Evolutionary conservation across 2,329 filamentous ascomycete genomes (phyloP).

Genomic region (Talaromyces sp.): DNA sequence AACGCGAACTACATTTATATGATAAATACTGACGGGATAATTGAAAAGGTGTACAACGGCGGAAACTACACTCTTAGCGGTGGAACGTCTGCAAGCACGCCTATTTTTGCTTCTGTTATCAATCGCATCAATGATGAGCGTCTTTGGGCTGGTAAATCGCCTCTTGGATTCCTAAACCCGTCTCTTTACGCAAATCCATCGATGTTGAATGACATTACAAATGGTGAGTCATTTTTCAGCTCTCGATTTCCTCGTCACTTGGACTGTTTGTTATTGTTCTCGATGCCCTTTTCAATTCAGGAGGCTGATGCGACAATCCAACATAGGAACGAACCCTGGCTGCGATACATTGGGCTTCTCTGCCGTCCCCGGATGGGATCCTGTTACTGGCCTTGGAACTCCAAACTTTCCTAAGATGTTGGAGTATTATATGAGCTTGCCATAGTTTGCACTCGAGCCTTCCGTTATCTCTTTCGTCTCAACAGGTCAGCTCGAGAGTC

Average conservation of each 20-base stretch:
- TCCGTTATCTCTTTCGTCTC: background rate
- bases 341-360: conserved; percentile 15
- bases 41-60: conserved; percentile 1
- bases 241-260: background rate
- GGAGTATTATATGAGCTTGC: conserved; percentile 16
- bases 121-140: conserved; percentile 20
- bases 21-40: background rate
- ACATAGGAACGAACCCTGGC: conserved; percentile 17
- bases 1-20: background rate
- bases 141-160: conserved; percentile 18
- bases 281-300: background rate
- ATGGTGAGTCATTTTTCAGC: background rate
- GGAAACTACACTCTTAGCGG: conserved; percentile 17
- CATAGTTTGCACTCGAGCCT: background rate
- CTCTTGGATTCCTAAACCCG: conserved; percentile 18
- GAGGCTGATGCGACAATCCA: background rate
- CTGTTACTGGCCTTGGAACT: conserved; percentile 34
- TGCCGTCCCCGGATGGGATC: conserved; percentile 31
- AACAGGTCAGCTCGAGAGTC: background rate
- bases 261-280: background rate
- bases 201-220: conserved; percentile 19
- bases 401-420: conserved; percentile 25
- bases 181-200: conserved; percentile 17
- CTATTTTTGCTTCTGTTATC: conserved; percentile 18
- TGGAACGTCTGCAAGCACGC: conserved; percentile 19